Base-by-base conservation (phyloP, 2,329 filamentous ascomycete genomes). In the Colletotrichum neosansevieriae region DNA sequence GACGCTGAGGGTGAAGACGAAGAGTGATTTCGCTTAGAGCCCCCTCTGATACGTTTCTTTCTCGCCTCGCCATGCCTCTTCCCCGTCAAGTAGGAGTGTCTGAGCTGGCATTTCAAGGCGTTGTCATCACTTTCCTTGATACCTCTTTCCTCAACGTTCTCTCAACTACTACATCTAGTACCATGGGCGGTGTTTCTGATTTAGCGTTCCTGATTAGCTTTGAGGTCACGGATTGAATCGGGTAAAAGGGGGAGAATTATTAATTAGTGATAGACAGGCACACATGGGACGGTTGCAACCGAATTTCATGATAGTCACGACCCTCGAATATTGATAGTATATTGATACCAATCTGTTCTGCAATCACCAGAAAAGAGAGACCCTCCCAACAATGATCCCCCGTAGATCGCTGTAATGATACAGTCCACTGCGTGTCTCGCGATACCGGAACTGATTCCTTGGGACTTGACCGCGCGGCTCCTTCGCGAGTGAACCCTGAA, bases 1-100 rank as follows among this genome's bases (percentile, higher is more conserved):
- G 70, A 71, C 29, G 70, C 70, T 2, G 70, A 71, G 45, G 70
- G 70, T 9, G 70, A 71, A 40, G 68, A 70, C 17, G 68, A 71
- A 24, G 58, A 44, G 4, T 47, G n/a, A 58, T 34, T 3, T 54
- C 38, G 12, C 53, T 32, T 58, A 12, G 32, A 32, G 15, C 11
- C 11, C 17, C 17, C 2, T 29, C 49, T 21, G 21, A 12, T 64
- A 34, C 19, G 17, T 45, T 58, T 58, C 29, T 6, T 51, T 36
- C 2, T 40, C 34, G 17, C 50, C 19, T 53, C 19, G 29, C 42
- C 38, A 36, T 4, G 7, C 19, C 45, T 19, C 6, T n/a, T 54
- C 44, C 15, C 13, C n/a, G 32, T 49, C 40, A 47, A 49, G 13
- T 32, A 47, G 36, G 51, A 17, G 21, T 47, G 38, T 12, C 13